These are phyloP conservation scores for Apiospora rasikravindrae DNA, from an alignment of 2,329 filamentous ascomycete genomes.

Conservation along the genomic window DNA sequence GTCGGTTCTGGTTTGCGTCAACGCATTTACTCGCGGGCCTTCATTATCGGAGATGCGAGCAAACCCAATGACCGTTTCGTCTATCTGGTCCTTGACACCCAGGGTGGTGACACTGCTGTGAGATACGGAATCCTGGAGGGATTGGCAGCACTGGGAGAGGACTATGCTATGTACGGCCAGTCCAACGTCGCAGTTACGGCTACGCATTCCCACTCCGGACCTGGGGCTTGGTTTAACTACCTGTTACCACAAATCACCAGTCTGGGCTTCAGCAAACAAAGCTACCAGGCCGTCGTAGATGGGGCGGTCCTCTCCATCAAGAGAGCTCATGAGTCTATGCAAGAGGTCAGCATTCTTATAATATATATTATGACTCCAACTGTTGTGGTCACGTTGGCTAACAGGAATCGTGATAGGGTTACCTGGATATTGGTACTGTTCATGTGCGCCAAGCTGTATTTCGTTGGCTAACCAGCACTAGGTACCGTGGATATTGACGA, in stretches of 20 bases:
- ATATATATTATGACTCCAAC: too few species aligned
- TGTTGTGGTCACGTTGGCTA: neutral
- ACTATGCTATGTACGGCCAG: constrained; percentile 76
- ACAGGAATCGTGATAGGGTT: constrained; percentile 52
- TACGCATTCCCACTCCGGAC: constrained; percentile 88
- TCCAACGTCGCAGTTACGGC: constrained; percentile 88
- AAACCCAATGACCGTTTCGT: constrained; percentile 74
- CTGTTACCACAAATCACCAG: constrained; percentile 88
- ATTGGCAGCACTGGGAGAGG: constrained; percentile 68
- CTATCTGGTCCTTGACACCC: constrained; percentile 86
- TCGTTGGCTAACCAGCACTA: constrained; percentile 26
- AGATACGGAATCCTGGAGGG: constrained; percentile 81
- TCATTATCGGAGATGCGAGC: constrained; percentile 76
- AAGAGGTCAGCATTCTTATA: constrained; percentile 41
- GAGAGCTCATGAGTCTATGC: constrained; percentile 74
- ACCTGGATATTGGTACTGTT: constrained; percentile 66
- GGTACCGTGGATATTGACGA: constrained; percentile 64
- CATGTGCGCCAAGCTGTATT: neutral
- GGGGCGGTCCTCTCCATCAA: constrained; percentile 80
- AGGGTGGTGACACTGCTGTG: constrained; percentile 85
- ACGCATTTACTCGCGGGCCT: constrained; percentile 83
- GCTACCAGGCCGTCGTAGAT: constrained; percentile 85
- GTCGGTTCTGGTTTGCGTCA: constrained; percentile 84
- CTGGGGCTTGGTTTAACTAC: constrained; percentile 92
- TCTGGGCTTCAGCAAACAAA: constrained; percentile 83